Evolutionary conservation across 495 filamentous ascomycete species (phyloP), one percentile per base, ranked within the genome.

Genomic region (Talaromyces borbonicus): DNA sequence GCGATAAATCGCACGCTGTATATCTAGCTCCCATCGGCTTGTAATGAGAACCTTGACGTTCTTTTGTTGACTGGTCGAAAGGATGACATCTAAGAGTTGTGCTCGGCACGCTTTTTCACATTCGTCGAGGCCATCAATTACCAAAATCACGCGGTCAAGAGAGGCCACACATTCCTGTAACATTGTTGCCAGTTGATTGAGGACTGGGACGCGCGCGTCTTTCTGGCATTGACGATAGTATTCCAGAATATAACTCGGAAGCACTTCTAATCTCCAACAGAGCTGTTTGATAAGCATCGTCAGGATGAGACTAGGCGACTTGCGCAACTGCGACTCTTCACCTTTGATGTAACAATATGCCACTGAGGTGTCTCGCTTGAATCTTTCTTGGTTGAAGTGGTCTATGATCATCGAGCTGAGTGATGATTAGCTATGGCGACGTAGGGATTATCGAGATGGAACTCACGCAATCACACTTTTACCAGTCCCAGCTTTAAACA

Each of bases 381-480:
- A 9, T 8, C 3, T 16, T 1, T 8, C 14, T 12, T 40, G 4
- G 12, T 12, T 47, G 5, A 47, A 26, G 20, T 39, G 14, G 8
- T 47, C 45, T 7, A 47, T 37, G 8, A 47, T 16, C 31, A 37
- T 39, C 18, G 45, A 47, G 9, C 45, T 47, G n/a, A 15, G 22
- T 38, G 3, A n/a, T 38, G 16, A 16, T 22, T 12, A 23, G 9
- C 37, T 26, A 16, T n/a, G 36, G 8, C 19, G 23, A 22, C 22
- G 1, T 23, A 16, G 23, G 15, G 6, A 19, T 12, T 15, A 5
- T 6, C 3, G 9, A 26, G 9, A 11, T 19, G 8, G 22, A 20
- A 47, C 45, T 47, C 19, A 47, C 45, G 32, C 45, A 16, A 47
- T 16, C 11, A 47, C 20, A 40, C 32, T 37, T 40, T 47, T 47